Conservation (phyloP, 2,329 filamentous ascomycete genomes). For the Aspergillus sp. region DNA sequence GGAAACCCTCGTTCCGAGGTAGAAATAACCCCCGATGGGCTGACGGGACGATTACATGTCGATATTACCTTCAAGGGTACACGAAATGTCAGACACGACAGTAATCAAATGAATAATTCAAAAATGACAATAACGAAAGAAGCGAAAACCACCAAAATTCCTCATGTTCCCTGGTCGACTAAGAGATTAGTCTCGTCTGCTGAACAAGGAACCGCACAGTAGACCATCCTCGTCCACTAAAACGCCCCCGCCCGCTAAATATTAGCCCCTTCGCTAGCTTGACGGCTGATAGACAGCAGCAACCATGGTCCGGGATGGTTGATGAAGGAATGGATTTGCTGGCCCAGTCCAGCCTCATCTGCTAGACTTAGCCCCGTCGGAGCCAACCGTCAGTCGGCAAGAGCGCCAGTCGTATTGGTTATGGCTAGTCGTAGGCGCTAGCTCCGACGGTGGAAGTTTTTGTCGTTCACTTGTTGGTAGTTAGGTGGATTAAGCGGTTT, state of each 20-base stretch:
- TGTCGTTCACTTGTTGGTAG: slow-evolving; percentile 1
- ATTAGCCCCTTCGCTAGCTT: slow-evolving; percentile 1
- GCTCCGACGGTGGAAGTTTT: slow-evolving; percentile 1
- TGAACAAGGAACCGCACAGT: not conserved
- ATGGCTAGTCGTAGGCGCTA: slow-evolving; percentile 4
- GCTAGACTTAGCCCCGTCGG: not conserved
- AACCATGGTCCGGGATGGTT: not conserved
- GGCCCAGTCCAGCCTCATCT: slow-evolving; percentile 1
- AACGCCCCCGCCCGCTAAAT: not conserved
- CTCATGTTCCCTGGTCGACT: not conserved
- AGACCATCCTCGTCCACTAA: not conserved
- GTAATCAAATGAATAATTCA: not conserved
- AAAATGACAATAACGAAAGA: not conserved
- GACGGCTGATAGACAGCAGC: slow-evolving; percentile 8
- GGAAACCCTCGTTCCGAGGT: not conserved
- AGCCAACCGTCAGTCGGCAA: slow-evolving; percentile 7
- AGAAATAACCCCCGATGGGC: not conserved
- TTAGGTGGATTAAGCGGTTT: slow-evolving; percentile 3
- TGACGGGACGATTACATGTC: not conserved
- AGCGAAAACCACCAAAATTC: not conserved
- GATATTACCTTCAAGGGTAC: not conserved
- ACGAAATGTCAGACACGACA: not conserved
- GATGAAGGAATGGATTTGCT: not conserved
- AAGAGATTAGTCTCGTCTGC: not conserved
- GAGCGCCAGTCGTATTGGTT: slow-evolving; percentile 3